A percentile compares a stretch with the other conserved stretches of the same genome.
phyloP scores from a whole-genome alignment of 129 eudicot species.

The Apium graveolens region DNA sequence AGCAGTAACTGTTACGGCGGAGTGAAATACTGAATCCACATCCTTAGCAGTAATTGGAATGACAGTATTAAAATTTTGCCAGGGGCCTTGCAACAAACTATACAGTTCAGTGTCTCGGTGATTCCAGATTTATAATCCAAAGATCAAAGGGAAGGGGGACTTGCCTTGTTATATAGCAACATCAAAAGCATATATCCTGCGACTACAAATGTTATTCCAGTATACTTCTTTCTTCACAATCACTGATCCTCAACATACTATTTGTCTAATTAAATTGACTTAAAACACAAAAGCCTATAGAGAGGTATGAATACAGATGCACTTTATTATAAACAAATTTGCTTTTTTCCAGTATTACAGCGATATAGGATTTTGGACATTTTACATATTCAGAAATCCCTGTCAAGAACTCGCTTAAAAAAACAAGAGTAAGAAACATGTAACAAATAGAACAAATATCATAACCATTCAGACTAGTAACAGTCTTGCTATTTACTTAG shows the following conservation, averaged over 20 bases:
- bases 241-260: not conserved
- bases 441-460: not conserved
- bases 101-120: not conserved
- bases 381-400: constrained; percentile 1
- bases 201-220: not conserved
- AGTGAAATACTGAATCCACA: too few relatives aligned
- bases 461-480: constrained; percentile 13
- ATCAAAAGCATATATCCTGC: not conserved
- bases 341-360: constrained; percentile 16
- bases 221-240: not conserved
- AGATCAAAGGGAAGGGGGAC: not conserved
- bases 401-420: not conserved
- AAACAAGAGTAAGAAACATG: not conserved
- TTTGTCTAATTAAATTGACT: not conserved
- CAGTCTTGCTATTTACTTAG: constrained; percentile 20
- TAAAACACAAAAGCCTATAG: not conserved
- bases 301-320: constrained; percentile 3
- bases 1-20: too few relatives aligned
- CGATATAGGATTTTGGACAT: not conserved
- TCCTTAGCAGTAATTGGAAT: not conserved
- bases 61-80: not conserved
- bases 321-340: constrained; percentile 27
- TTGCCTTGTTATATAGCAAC: not conserved
- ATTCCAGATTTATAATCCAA: too few relatives aligned
- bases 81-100: not conserved